A percentile compares a stretch with the other conserved stretches of the same genome.
Evolutionary conservation across 192 early-diverging fungal species (phyloP).

Genomic region (Backusella macrospora): DNA sequence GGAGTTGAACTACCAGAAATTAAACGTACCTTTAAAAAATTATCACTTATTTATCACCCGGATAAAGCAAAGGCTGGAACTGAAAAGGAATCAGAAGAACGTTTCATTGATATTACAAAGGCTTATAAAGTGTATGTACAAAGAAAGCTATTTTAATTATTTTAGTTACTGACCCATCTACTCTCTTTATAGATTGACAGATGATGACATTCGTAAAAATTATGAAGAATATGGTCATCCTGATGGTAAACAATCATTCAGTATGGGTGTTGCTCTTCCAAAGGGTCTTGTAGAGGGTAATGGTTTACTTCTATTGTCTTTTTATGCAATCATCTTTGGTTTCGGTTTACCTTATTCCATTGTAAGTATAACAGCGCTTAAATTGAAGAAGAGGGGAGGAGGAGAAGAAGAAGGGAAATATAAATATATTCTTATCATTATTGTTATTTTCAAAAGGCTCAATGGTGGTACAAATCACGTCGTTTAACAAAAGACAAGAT

Average conservation of each 20-base stretch:
- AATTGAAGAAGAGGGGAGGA: background rate
- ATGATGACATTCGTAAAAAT: slow-evolving; percentile 85
- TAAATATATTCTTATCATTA: background rate
- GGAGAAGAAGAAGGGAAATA: slow-evolving; percentile 6
- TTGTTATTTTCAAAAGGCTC: slow-evolving; percentile 50
- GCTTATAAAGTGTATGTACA: slow-evolving; percentile 83
- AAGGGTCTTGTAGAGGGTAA: slow-evolving; percentile 89
- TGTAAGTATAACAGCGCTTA: slow-evolving; percentile 40
- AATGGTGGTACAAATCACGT: slow-evolving; percentile 95
- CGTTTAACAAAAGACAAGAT: slow-evolving; percentile 89
- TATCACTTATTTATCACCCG: slow-evolving; percentile 73
- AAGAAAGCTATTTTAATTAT: background rate
- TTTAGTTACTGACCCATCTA: background rate
- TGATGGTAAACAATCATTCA: slow-evolving; percentile 91
- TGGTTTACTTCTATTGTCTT: slow-evolving; percentile 76
- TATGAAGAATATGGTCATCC: slow-evolving; percentile 97
- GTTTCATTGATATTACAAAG: slow-evolving; percentile 87
- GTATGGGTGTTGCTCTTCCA: slow-evolving; percentile 94
- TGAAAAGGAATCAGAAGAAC: slow-evolving; percentile 70
- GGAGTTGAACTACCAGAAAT: slow-evolving; percentile 57
- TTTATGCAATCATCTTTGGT: slow-evolving; percentile 91
- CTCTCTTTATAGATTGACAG: slow-evolving; percentile 67
- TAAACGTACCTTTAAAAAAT: slow-evolving; percentile 70
- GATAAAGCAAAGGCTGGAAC: slow-evolving; percentile 74
- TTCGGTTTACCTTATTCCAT: slow-evolving; percentile 86